Base-by-base conservation (phyloP, 2,329 filamentous ascomycete genomes). In the Epichloe gansuensis region DNA sequence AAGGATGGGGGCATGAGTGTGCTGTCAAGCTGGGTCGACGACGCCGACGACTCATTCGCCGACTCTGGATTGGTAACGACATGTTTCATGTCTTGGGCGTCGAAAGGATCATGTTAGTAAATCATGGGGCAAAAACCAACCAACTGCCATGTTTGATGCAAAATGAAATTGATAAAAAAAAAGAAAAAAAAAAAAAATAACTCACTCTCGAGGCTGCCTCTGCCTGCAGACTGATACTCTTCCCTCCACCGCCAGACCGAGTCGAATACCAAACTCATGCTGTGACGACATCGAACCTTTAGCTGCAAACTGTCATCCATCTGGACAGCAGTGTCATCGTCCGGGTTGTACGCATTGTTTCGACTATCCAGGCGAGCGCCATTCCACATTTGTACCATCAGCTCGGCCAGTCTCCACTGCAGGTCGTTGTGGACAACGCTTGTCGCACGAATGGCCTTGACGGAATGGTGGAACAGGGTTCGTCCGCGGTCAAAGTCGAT, bases 341-440 rank as follows among this genome's bases (percentile, higher is more conserved):
- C 72, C 54, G 74, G 70, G 45, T 73, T 71, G 54, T 74, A 74
- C 39, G 70, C 61, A 25, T 74, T 72, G 60, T 70, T 68, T 58
- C 70, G 69, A 58, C 66, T 69, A 38, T 80, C 76, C 9, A 79
- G 67, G 11, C 77, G 73, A n/a, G 78, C 77, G 2, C 80, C 84
- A 60, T 89, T 88, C 86, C 86, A 93, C 67, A 93, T 85, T 69
- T 91, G 88, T 5, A 88, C 86, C 75, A 91, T 85, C n/a, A 93
- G 77, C 69, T 91, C 88, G 2, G 86, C 86, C 55, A 91, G 74
- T 35, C 88, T 80, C 75, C 86, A 88, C 51, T 88, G 82, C 11
- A 93, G 75, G 62, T 93, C 88, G 61, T 91, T 91, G 55, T 83
- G 79, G 44, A 83, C 78, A 17, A 91, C 83, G 58, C 85, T 89